Base-by-base conservation (phyloP, 2,329 filamentous ascomycete genomes). In the Aspergillus glaucus region DNA sequence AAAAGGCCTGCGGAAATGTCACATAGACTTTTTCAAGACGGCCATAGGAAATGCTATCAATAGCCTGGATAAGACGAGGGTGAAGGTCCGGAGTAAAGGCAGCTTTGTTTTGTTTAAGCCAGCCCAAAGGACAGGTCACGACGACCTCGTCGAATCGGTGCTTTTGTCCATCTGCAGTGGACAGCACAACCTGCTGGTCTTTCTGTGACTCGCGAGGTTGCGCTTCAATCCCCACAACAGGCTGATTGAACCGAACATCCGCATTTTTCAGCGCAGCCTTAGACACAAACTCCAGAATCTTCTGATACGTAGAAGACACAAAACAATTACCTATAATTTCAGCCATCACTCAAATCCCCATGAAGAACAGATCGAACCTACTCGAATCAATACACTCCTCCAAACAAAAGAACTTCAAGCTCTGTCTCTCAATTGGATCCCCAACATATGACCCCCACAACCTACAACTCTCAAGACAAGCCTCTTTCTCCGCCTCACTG, bases 1-100 rank as follows among this genome's bases (percentile, higher is more conserved):
- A 95, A 64, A 91, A 95, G 0, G 88, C 82, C 9, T 69, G 74
- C 0, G 86, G 82, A 58, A 95, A 95, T 34, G 79, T 86, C 39
- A 89, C 76, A 62, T 77, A 78, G 15, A 77, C 62, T 50, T 74
- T 75, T 56, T 78, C 75, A 1, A 72, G 59, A 15, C 65, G 61
- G 50, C 75, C 74, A 52, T 75, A 77, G 24, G 71, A 73, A 51
- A 76, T 73, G 50, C 64, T 69, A 41, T 70, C 61, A 42, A 79
- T 77, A 19, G 77, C 76, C 22, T 66, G 57, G 6, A 57, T 58
- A 12, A 79, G 63, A 10, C 67, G 62, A 1, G 55, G 32, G 1
- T 75, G 73, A 3, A 79, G 65, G 0, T 64, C 46, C 1, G 76
- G 76, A 2, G 49, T 57, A 58, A 80, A 80, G 22, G 67, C 65